phyloP scores from a whole-genome alignment of 495 filamentous ascomycete species.

The Xylaria curta region DNA sequence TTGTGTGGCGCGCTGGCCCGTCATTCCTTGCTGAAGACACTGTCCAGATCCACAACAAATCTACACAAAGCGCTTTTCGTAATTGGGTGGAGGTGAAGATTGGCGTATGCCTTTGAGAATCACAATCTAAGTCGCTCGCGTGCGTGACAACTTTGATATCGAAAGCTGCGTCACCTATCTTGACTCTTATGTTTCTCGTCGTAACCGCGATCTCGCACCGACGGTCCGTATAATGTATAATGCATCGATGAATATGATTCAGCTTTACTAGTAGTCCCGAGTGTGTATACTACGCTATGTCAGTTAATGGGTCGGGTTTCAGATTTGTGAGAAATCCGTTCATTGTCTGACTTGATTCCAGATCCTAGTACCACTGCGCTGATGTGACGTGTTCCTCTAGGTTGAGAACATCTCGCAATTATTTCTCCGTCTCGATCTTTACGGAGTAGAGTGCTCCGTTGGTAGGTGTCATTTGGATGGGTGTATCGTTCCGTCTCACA shows the following conservation, averaged over 20 bases:
- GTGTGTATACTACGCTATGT: background rate
- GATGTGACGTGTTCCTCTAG: background rate
- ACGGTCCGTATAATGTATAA: background rate
- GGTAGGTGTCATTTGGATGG: background rate
- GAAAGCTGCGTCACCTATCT: background rate
- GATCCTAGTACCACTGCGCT: background rate
- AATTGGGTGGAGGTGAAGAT: background rate
- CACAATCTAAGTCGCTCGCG: background rate
- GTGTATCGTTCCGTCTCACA: background rate
- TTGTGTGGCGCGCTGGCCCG: background rate
- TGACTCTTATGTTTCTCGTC: background rate
- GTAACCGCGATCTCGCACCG: background rate
- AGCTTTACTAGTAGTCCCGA: background rate
- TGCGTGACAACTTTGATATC: background rate
- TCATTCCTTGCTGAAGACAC: background rate
- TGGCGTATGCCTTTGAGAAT: background rate
- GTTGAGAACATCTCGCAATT: background rate
- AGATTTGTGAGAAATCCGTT: background rate
- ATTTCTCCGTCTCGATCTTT: background rate
- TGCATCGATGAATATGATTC: constrained; percentile 1
- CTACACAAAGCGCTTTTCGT: background rate
- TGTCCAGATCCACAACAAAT: background rate
- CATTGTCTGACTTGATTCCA: background rate
- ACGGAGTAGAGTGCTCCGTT: constrained; percentile 13
- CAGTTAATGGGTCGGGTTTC: background rate